Evolutionary conservation across 345 rosid genomes (phyloP).

Genomic region (Psidium friedrichsthalianum): DNA sequence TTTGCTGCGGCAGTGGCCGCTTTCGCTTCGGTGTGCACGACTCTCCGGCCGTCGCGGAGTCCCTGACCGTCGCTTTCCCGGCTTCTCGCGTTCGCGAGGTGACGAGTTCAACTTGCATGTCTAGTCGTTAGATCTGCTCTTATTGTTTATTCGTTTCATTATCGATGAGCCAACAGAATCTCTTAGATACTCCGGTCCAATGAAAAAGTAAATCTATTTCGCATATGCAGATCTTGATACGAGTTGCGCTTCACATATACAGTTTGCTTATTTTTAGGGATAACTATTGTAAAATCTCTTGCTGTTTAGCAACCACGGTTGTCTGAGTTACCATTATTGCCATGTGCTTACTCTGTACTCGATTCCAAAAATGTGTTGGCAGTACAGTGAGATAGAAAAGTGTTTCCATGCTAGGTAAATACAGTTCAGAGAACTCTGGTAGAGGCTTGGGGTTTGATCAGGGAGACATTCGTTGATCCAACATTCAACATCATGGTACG

Average conservation of each 20-base stretch:
- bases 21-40: constrained; percentile 32
- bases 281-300: not conserved
- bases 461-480: constrained; percentile 85
- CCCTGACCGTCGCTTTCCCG: constrained; percentile 73
- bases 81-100: constrained; percentile 84
- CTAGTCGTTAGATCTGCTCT: not conserved
- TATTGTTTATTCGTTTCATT: not conserved
- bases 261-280: not conserved
- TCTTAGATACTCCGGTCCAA: not conserved
- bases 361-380: not conserved
- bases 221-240: not conserved
- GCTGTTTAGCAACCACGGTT: not conserved
- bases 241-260: not conserved
- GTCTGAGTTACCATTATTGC: not conserved
- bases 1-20: constrained; percentile 48
- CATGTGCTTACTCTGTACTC: not conserved
- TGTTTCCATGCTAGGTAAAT: constrained; percentile 42
- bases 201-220: not conserved
- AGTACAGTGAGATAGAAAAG: not conserved
- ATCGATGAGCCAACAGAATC: too few relatives aligned
- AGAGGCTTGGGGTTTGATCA: constrained; percentile 91
- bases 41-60: constrained; percentile 67
- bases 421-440: constrained; percentile 88
- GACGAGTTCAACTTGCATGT: not conserved
- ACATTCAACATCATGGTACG: constrained; percentile 77